phyloP scores from a whole-genome alignment of 2,329 filamentous ascomycete genomes.

The Scortechinia acanthostroma region DNA sequence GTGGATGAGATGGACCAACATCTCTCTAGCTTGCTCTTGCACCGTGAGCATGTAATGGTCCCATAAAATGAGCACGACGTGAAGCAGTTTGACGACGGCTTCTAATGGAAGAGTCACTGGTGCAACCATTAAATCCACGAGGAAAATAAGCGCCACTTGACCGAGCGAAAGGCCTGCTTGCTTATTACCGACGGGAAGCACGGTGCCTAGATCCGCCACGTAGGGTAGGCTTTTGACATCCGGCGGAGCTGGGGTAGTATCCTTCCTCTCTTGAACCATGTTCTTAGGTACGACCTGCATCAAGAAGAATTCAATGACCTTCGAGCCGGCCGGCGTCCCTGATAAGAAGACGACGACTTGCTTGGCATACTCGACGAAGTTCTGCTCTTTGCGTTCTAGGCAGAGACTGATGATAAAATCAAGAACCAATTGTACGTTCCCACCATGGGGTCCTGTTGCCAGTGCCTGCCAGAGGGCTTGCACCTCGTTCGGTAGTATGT shows the following conservation, averaged over 20 bases:
- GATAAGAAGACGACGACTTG: constrained; percentile 96
- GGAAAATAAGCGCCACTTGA: constrained; percentile 82
- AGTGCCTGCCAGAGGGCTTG: constrained; percentile 96
- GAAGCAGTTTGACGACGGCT: constrained; percentile 76
- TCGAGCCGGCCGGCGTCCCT: constrained; percentile 72
- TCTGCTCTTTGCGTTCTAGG: constrained; percentile 88
- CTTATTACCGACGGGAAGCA: constrained; percentile 81
- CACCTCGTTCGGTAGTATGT: constrained; percentile 86
- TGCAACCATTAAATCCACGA: constrained; percentile 93
- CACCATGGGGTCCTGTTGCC: constrained; percentile 83
- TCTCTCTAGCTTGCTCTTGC: constrained; percentile 91
- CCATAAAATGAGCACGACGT: constrained; percentile 90
- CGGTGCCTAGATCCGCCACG: constrained; percentile 74
- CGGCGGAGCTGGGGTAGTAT: constrained; percentile 60
- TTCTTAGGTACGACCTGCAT: constrained; percentile 87
- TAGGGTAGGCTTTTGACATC: constrained; percentile 77
- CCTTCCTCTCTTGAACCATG: constrained; percentile 88
- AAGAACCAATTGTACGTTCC: constrained; percentile 87
- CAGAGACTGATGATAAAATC: constrained; percentile 96
- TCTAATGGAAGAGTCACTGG: constrained; percentile 75
- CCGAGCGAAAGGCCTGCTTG: constrained; percentile 86
- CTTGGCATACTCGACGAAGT: constrained; percentile 96
- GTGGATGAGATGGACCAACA: constrained; percentile 95
- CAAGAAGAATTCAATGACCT: constrained; percentile 88
- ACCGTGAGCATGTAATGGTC: constrained; percentile 93